phyloP scores from a whole-genome alignment of 805 yeast genomes.

The Torulaspora maleeae region DNA sequence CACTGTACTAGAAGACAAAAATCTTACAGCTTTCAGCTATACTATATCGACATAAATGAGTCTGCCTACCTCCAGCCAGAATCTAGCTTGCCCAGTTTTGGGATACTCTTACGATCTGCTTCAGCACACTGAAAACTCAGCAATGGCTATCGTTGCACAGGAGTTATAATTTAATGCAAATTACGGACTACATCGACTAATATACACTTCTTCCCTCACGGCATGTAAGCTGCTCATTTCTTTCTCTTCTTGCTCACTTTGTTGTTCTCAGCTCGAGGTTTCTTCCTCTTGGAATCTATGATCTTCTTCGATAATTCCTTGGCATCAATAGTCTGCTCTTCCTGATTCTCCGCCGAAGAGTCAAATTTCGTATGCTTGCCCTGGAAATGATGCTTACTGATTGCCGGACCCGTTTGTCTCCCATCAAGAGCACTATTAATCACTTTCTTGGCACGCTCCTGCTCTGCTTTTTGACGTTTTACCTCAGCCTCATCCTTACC shows the following conservation, averaged over 20 bases:
- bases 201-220: not conserved
- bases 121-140: too few relatives aligned
- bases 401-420: constrained; percentile 42
- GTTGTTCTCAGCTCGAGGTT: not conserved
- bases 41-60: too few relatives aligned
- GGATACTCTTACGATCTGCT: too few relatives aligned
- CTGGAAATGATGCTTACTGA: constrained; percentile 47
- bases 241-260: constrained; percentile 9
- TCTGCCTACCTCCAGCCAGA: too few relatives aligned
- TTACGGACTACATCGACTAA: not conserved
- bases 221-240: not conserved
- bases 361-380: constrained; percentile 52
- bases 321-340: constrained; percentile 2
- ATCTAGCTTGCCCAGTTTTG: too few relatives aligned
- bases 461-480: constrained; percentile 33
- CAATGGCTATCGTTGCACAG: too few relatives aligned
- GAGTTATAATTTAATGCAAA: not conserved
- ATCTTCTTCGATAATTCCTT: constrained; percentile 1
- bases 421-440: constrained; percentile 44
- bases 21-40: too few relatives aligned
- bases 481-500: constrained; percentile 24
- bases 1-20: not conserved
- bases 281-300: constrained; percentile 7
- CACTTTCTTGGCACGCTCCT: constrained; percentile 42
- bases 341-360: constrained; percentile 20